Base-by-base conservation (phyloP, 371 early-diverging fungal species). In the Mortierella sp. region DNA sequence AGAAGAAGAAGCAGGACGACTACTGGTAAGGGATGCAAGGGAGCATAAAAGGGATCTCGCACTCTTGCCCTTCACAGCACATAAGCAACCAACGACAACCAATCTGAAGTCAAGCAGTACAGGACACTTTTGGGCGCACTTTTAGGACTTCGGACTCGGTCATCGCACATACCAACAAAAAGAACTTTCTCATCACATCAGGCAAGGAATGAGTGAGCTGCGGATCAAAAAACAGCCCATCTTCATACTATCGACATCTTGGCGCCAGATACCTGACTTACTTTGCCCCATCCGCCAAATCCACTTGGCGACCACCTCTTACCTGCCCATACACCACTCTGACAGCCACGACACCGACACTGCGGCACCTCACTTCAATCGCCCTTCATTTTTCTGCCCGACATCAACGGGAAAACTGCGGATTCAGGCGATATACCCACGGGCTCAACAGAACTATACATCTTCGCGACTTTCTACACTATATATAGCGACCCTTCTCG, bases 1-100 rank as follows among this genome's bases (percentile, higher is more conserved):
- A 85, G 73, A 80, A 80, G 69, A 74, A 75, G 22, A 78, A 77
- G 66, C 74, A 79, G 76, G 86, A 86, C 68, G 85, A 85, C 67
- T 85, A 80, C 77, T 84, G 85, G 77, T 79, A 73, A 76, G 34
- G 52, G 52, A 52, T 11, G 29, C 16, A 31, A 61, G 19, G 29
- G 2, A 55, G 14, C 26, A 31, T 26, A 10, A n/a, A 55, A 37
- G 22, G 34, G 22, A 22, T 31, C 24, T 63, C 45, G 26, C 68
- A 10, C 43, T 41, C 24, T n/a, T n/a, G n/a, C 40, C 65, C 10
- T 44, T 0, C 53, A 40, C 24, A 40, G 6, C 29, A 4, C 16
- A 34, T 53, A 41, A 29, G n/a, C 66, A 52, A 14, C 34, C 66
- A 26, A n/a, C n/a, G n/a, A n/a, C n/a, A n/a, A n/a, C n/a, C n/a